phyloP scores from a whole-genome alignment of 1,284 basidiomycete genomes.

The Rhodotorula sp. region DNA sequence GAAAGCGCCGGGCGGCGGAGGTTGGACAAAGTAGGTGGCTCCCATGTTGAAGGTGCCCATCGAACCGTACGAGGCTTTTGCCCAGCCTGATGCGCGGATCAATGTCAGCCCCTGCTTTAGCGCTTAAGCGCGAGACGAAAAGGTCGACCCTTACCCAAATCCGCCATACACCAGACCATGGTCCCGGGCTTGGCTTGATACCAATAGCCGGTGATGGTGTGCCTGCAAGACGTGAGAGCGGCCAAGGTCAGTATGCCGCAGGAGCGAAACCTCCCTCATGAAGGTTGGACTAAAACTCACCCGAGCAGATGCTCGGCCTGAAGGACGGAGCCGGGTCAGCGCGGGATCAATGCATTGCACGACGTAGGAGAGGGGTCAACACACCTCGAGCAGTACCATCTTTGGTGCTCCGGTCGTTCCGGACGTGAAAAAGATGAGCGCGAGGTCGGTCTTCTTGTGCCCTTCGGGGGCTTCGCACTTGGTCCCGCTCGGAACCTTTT shows the following conservation, averaged over 20 bases:
- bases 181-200: slow-evolving; percentile 27
- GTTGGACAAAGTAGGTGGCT: slow-evolving; percentile 37
- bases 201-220: slow-evolving; percentile 21
- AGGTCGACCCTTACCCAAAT: slow-evolving; percentile 15
- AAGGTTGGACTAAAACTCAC: not conserved
- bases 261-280: not conserved
- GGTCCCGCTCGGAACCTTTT: slow-evolving; percentile 1
- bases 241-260: not conserved
- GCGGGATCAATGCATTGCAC: not conserved
- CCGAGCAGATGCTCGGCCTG: slow-evolving; percentile 2
- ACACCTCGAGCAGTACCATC: slow-evolving; percentile 25
- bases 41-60: slow-evolving; percentile 33
- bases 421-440: slow-evolving; percentile 34
- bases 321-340: not conserved
- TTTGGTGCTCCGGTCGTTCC: slow-evolving; percentile 37
- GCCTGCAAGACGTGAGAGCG: not conserved
- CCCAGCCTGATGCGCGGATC: slow-evolving; percentile 20
- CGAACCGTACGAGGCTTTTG: slow-evolving; percentile 32
- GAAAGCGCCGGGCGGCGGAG: slow-evolving; percentile 36
- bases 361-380: slow-evolving; percentile 19
- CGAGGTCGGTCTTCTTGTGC: slow-evolving; percentile 22
- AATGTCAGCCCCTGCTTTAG: not conserved
- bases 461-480: slow-evolving; percentile 6
- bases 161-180: slow-evolving; percentile 34
- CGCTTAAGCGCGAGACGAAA: too few relatives aligned